Conservation (phyloP, 2,329 filamentous ascomycete species). For the Scleromitrula shiraiana region DNA sequence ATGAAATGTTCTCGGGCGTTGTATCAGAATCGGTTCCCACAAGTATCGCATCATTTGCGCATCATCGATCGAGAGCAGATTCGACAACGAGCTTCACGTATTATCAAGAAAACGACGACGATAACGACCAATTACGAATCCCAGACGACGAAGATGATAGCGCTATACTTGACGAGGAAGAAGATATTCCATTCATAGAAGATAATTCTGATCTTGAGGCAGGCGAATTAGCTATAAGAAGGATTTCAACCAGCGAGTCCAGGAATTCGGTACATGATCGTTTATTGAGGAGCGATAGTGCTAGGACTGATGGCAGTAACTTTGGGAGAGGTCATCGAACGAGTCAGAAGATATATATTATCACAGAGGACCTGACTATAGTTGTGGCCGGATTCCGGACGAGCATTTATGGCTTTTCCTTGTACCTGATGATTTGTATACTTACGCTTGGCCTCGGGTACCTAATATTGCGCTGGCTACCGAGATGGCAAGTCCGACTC, state of each 20-base stretch:
- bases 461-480: constrained; percentile 82
- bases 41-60: constrained; percentile 83
- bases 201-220: constrained; percentile 30
- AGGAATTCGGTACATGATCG: constrained; percentile 51
- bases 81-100: constrained; percentile 87
- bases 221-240: constrained; percentile 36
- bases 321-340: constrained; percentile 52
- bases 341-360: constrained; percentile 88
- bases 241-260: constrained; percentile 55
- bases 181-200: constrained; percentile 26
- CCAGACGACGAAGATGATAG: constrained; percentile 31
- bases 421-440: constrained; percentile 65
- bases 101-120: constrained; percentile 63
- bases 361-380: constrained; percentile 88
- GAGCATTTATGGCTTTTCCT: constrained; percentile 56
- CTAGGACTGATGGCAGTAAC: constrained; percentile 58
- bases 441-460: constrained; percentile 71
- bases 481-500: constrained; percentile 73
- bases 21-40: constrained; percentile 94
- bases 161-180: constrained; percentile 34
- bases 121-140: constrained; percentile 36
- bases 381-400: constrained; percentile 88
- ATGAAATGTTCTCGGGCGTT: constrained; percentile 91
- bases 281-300: constrained; percentile 64
- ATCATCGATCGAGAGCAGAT: constrained; percentile 71